A percentile compares a stretch with the other conserved stretches of the same genome.
These are phyloP conservation scores for Ganoderma leucocontextum DNA, from an alignment of 1,284 basidiomycete genomes.

Conservation along the genomic window DNA sequence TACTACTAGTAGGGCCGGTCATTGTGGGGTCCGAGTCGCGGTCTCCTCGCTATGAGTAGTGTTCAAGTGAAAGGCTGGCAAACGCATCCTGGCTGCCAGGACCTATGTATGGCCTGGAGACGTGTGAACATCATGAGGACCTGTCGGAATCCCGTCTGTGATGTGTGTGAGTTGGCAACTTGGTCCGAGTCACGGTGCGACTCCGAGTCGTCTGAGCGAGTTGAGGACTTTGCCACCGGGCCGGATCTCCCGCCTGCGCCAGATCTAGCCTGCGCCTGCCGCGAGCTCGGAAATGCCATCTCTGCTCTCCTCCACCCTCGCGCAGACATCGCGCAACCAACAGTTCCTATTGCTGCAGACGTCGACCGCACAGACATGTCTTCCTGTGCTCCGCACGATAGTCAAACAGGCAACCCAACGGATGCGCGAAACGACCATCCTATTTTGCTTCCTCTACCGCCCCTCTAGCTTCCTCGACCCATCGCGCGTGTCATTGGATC, in stretches of 20 bases:
- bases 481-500: conserved; percentile 32
- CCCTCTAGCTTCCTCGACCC: conserved; percentile 52
- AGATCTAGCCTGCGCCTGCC: background rate
- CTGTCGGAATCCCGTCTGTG: background rate
- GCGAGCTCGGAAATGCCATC: conserved; percentile 40
- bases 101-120: background rate
- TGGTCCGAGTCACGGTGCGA: no score
- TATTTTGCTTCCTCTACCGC: conserved; percentile 69
- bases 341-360: conserved; percentile 71
- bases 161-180: background rate
- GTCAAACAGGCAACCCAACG: conserved; percentile 17
- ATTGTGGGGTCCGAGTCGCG: background rate
- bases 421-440: conserved; percentile 43
- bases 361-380: conserved; percentile 65
- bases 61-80: background rate
- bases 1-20: background rate
- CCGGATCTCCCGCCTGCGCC: background rate
- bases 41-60: background rate
- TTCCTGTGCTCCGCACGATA: conserved; percentile 57
- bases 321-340: conserved; percentile 50
- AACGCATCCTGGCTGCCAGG: background rate
- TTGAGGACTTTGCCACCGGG: background rate
- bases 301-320: conserved; percentile 46
- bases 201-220: no score
- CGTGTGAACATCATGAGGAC: background rate